phyloP scores from a whole-genome alignment of 306 rosid genomes.

The Sicyos baderoa region DNA sequence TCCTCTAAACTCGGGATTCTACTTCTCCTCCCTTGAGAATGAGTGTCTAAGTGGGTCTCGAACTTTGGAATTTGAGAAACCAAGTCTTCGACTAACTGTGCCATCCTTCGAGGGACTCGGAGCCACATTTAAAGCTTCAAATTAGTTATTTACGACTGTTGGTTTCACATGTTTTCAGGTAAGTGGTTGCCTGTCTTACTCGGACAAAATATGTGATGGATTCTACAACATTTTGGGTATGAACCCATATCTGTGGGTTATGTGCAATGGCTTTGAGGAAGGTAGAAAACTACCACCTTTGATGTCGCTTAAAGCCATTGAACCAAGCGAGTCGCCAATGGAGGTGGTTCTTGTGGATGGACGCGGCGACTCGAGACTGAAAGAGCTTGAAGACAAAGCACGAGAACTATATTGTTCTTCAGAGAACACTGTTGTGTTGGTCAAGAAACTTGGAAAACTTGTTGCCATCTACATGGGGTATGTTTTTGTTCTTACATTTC shows the following conservation, averaged over 20 bases:
- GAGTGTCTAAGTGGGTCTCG: too few relatives aligned
- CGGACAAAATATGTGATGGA: slow-evolving; percentile 86
- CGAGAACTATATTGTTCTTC: slow-evolving; percentile 64
- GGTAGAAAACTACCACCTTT: slow-evolving; percentile 53
- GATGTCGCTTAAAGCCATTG: slow-evolving; percentile 59
- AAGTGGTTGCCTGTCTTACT: slow-evolving; percentile 85
- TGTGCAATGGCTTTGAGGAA: slow-evolving; percentile 76
- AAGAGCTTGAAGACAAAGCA: slow-evolving; percentile 83
- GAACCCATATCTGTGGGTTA: slow-evolving; percentile 92
- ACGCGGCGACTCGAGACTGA: slow-evolving; percentile 58
- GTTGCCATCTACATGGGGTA: slow-evolving; percentile 93
- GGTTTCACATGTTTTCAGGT: slow-evolving; percentile 39
- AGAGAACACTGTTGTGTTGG: slow-evolving; percentile 57
- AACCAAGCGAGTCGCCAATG: slow-evolving; percentile 57
- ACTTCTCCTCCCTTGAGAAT: too few relatives aligned
- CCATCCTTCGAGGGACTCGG: too few relatives aligned
- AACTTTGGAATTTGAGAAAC: too few relatives aligned
- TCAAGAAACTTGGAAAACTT: slow-evolving; percentile 82
- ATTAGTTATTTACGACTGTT: slow-evolving; percentile 8
- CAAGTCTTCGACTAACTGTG: too few relatives aligned
- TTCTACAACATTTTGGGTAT: slow-evolving; percentile 89
- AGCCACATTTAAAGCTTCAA: background rate
- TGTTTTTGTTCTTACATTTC: slow-evolving; percentile 9
- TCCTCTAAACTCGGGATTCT: too few relatives aligned
- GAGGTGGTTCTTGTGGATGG: slow-evolving; percentile 84